Base-by-base conservation (phyloP, 768 basidiomycete species). In the Podaxis sp. region DNA sequence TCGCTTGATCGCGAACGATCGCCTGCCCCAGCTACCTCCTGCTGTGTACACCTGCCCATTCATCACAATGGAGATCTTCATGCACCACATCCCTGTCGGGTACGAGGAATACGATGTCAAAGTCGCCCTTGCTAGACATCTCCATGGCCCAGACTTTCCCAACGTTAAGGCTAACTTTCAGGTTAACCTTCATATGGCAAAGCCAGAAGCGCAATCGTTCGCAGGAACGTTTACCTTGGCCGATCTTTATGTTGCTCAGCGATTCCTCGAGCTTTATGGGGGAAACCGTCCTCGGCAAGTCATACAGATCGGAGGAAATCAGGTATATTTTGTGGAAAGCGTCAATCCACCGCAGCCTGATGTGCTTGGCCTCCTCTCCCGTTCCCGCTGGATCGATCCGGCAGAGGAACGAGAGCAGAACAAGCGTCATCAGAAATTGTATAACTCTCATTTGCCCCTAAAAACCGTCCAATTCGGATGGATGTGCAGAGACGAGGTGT, bases 401-500 rank as follows among this genome's bases (percentile, higher is more conserved):
- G 60, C 38, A 24, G 67, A 71, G 19, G 63, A 72, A 5, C 71
- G 78, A 60, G 70, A 75, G 54, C 75, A 72, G 56, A 74, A 79
- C 59, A 66, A 65, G 39, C 71, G 71, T 28, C 63, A 70, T 7
- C 54, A 54, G 17, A 66, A 74, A 26, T 71, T 83, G 6, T 65
- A 67, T 28, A 46, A 66, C 2, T 64, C 66, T n/a, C 38, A 30
- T 12, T 70, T 83, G 26, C 59, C 65, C 6, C 66, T 86, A 48
- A 65, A 63, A 2, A 67, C 70, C 2, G 63, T 88, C 26, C 85
- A 87, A 66, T 85, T 86, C 66, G 83, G 84, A 13, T 86, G 85
- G 86, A 75, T 79, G 67, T 87, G 86, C 63, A 77, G 85, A 26
- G 85, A 86, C 65, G 69, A 74, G 4, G 74, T 78, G 2, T 82